These are phyloP conservation scores for Wickerhamomyces sp. DNA, from an alignment of 1,139 yeast species.

Conservation along the genomic window DNA sequence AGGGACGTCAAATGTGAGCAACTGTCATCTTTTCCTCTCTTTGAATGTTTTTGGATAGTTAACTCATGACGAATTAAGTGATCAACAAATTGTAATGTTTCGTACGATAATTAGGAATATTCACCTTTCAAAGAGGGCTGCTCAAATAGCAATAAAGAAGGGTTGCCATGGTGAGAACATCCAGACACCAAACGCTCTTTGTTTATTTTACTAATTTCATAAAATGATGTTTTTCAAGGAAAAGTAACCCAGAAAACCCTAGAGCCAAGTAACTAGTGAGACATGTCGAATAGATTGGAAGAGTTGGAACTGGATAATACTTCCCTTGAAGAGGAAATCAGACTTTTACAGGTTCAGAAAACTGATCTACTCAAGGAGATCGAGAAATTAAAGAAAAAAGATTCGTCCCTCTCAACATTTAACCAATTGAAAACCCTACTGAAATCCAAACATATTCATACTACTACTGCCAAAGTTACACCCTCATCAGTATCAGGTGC, in stretches of 20 bases:
- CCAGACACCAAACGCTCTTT: neutral
- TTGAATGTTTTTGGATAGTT: too few species aligned
- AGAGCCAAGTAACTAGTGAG: neutral
- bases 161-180: neutral
- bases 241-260: neutral
- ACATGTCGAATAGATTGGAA: slow-evolving; percentile 4
- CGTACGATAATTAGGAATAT: too few species aligned
- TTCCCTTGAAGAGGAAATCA: slow-evolving; percentile 21
- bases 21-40: too few species aligned
- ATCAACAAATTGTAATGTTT: too few species aligned
- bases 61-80: too few species aligned
- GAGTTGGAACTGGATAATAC: slow-evolving; percentile 17
- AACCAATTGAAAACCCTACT: slow-evolving; percentile 10
- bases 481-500: neutral
- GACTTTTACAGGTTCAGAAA: slow-evolving; percentile 16
- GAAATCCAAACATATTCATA: neutral
- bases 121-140: too few species aligned
- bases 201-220: too few species aligned
- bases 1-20: too few species aligned
- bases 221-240: too few species aligned
- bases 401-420: slow-evolving; percentile 11
- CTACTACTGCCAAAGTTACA: neutral
- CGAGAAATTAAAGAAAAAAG: slow-evolving; percentile 16
- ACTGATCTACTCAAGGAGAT: slow-evolving; percentile 21
- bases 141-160: too few species aligned